phyloP scores from a whole-genome alignment of 148 eudicot genomes.

The Vaccinium macrocarpon region DNA sequence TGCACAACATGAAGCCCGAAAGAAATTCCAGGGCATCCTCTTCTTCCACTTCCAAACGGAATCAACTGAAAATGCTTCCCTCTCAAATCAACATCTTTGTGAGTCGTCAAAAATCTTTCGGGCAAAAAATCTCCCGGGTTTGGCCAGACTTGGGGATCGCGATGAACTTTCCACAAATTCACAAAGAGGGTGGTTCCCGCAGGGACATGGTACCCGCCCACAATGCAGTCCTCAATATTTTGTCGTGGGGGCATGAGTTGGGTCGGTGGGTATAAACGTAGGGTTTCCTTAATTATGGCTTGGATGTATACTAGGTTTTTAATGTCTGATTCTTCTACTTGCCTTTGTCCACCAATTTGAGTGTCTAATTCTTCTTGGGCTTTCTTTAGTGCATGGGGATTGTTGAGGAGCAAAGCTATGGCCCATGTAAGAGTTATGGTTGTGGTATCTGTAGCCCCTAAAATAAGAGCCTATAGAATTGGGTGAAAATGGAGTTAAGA shows the following conservation, averaged over 20 bases:
- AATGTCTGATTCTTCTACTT: not conserved
- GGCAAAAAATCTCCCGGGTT: conserved; percentile 4
- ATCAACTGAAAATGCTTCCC: conserved; percentile 20
- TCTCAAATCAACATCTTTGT: conserved; percentile 21
- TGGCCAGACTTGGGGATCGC: conserved; percentile 1
- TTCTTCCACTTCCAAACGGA: conserved; percentile 28
- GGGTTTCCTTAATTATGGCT: conserved; percentile 6
- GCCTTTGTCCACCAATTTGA: conserved; percentile 1
- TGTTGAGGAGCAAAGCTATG: not conserved
- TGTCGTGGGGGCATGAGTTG: not conserved
- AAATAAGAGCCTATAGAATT: not conserved
- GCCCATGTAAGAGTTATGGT: not conserved
- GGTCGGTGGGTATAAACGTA: not conserved
- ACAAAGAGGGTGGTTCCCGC: conserved; percentile 10
- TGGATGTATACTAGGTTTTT: not conserved
- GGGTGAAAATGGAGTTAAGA: too few species aligned
- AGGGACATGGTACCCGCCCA: conserved; percentile 7
- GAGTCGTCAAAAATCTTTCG: conserved; percentile 16
- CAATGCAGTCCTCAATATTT: not conserved
- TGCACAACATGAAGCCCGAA: conserved; percentile 15
- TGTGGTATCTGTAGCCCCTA: not conserved
- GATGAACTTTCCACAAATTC: conserved; percentile 18
- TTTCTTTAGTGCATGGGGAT: not conserved
- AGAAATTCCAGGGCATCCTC: conserved; percentile 18
- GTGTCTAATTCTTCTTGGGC: conserved; percentile 4